These are phyloP conservation scores for Acanthochlamys bracteata DNA, from an alignment of 106 monocot species.

Conservation along the genomic window DNA sequence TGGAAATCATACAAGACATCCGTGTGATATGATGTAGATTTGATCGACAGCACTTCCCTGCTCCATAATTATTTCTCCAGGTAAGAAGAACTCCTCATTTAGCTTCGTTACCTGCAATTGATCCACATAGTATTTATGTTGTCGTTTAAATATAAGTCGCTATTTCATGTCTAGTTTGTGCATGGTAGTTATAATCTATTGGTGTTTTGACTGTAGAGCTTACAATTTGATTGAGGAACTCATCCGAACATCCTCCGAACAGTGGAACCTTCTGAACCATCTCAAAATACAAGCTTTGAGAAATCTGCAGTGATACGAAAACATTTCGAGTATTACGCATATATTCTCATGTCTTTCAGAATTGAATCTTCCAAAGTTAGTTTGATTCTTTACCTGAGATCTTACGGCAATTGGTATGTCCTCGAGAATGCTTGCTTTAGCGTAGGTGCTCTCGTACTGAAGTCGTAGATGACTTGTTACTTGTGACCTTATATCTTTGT, in stretches of 20 bases:
- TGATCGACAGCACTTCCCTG: slow-evolving; percentile 72
- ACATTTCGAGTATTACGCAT: too few species aligned
- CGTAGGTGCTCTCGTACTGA: slow-evolving; percentile 55
- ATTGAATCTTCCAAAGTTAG: too few species aligned
- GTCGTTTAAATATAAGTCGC: too few species aligned
- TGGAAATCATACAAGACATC: slow-evolving; percentile 33
- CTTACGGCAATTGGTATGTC: slow-evolving; percentile 58
- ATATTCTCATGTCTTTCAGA: too few species aligned
- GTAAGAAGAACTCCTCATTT: slow-evolving; percentile 72
- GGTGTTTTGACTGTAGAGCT: too few species aligned
- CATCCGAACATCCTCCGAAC: slow-evolving; percentile 60
- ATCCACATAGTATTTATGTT: too few species aligned
- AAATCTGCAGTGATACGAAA: slow-evolving; percentile 31
- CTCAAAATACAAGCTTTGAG: slow-evolving; percentile 46
- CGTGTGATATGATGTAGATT: slow-evolving; percentile 52
- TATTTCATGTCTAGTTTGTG: too few species aligned
- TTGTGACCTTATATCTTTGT: slow-evolving; percentile 46
- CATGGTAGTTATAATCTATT: too few species aligned
- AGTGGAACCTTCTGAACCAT: slow-evolving; percentile 41
- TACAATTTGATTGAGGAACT: slow-evolving; percentile 74
- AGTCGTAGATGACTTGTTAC: slow-evolving; percentile 47
- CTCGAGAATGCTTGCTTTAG: slow-evolving; percentile 32
- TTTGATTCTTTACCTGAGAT: slow-evolving; percentile 39
- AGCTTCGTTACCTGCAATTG: slow-evolving; percentile 49
- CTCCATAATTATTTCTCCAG: slow-evolving; percentile 72